phyloP scores from a whole-genome alignment of 257 asterid genomes.

The Hygrophila difformis region DNA sequence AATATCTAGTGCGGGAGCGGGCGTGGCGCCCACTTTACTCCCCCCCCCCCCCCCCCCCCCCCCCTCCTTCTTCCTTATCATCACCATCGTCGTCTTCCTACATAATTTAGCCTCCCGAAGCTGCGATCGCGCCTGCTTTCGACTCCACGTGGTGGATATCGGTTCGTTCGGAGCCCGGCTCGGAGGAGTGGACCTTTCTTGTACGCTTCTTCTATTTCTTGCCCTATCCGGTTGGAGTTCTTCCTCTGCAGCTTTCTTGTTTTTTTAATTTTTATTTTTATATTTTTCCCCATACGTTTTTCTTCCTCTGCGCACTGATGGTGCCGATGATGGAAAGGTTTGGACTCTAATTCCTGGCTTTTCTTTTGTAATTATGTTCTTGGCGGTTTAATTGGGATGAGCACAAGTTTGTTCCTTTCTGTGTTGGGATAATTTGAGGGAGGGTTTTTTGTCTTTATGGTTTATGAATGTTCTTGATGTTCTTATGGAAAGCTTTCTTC shows the following conservation, averaged over 20 bases:
- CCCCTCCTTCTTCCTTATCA: conserved; percentile 11
- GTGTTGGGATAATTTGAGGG: not conserved
- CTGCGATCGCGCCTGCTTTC: conserved; percentile 7
- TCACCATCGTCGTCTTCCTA: conserved; percentile 13
- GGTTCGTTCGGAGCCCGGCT: conserved; percentile 31
- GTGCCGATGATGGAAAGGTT: conserved; percentile 9
- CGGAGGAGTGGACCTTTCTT: conserved; percentile 17
- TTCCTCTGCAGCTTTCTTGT: conserved; percentile 14
- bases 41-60: too few species aligned
- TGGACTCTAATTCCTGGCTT: conserved; percentile 2
- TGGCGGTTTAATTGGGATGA: not conserved
- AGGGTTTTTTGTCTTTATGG: not conserved
- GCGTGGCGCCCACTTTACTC: conserved; percentile 18
- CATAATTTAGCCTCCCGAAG: conserved; percentile 17
- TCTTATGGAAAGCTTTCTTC: too few species aligned
- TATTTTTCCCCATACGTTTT: not conserved
- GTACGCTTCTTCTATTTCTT: conserved; percentile 21
- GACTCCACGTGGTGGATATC: conserved; percentile 33
- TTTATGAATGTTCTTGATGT: too few species aligned
- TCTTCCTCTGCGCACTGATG: conserved; percentile 9
- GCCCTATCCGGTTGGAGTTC: conserved; percentile 1
- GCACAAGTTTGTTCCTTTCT: not conserved
- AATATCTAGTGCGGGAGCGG: conserved; percentile 14
- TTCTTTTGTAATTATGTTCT: too few species aligned
- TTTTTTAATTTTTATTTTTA: not conserved